Evolutionary conservation across 2,329 filamentous ascomycete genomes (phyloP).

Genomic region (Trichoderma harzianum): DNA sequence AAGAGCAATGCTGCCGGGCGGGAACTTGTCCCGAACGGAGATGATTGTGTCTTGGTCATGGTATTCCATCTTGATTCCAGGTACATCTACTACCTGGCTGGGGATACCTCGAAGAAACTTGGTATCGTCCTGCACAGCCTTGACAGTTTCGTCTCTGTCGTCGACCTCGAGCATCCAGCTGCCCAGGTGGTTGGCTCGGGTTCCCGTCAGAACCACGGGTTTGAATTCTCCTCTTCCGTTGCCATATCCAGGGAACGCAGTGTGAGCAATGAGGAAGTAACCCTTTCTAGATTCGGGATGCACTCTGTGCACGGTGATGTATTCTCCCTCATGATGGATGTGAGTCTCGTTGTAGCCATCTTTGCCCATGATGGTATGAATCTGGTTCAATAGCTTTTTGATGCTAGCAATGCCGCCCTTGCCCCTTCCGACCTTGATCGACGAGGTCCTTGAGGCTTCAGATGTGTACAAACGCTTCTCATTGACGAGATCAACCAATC

Average conservation of each 20-base stretch:
- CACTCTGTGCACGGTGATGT: constrained; percentile 92
- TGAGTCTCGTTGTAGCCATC: constrained; percentile 94
- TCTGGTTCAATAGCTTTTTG: constrained; percentile 90
- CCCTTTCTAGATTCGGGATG: constrained; percentile 90
- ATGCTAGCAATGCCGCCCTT: constrained; percentile 83
- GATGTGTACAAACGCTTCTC: constrained; percentile 84
- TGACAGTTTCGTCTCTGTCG: constrained; percentile 64
- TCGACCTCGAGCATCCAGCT: constrained; percentile 93
- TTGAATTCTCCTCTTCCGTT: constrained; percentile 78
- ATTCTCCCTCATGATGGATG: constrained; percentile 93
- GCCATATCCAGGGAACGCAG: constrained; percentile 87
- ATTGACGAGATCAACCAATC: constrained; percentile 86
- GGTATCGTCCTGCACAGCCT: constrained; percentile 64
- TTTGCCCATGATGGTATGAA: constrained; percentile 93
- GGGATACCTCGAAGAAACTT: constrained; percentile 77
- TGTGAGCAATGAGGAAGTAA: constrained; percentile 93
- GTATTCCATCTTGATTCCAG: constrained; percentile 70
- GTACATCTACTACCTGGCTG: constrained; percentile 70
- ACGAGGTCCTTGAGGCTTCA: constrained; percentile 59
- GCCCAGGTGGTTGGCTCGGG: constrained; percentile 79
- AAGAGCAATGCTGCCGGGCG: constrained; percentile 88
- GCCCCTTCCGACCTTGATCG: constrained; percentile 64
- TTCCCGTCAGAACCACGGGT: constrained; percentile 77
- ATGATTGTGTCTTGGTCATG: constrained; percentile 73
- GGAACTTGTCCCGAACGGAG: constrained; percentile 76